Evolutionary conservation across 2,329 filamentous ascomycete species (phyloP).

Genomic region (Fusarium metavorans): DNA sequence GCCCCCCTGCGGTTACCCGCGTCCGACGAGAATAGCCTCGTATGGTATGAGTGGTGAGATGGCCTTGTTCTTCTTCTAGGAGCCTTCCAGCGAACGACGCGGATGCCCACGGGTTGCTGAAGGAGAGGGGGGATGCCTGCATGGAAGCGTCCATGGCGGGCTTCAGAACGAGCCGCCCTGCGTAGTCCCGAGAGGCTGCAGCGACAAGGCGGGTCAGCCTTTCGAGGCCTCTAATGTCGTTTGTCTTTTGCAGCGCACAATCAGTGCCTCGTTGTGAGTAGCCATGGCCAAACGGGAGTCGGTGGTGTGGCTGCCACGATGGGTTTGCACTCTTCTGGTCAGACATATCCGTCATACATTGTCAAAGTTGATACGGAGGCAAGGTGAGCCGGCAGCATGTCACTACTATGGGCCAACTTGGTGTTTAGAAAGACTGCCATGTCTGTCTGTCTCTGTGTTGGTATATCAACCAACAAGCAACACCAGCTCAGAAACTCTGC

Average conservation of each 20-base stretch:
- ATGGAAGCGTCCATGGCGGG: constrained; percentile 4
- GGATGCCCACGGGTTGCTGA: not conserved
- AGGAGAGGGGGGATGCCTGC: constrained; percentile 7
- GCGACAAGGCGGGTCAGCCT: not conserved
- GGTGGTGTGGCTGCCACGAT: constrained; percentile 22
- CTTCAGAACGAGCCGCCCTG: not conserved
- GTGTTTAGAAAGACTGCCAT: not conserved
- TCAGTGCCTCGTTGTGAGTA: constrained; percentile 7
- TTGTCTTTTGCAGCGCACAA: constrained; percentile 1
- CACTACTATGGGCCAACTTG: not conserved
- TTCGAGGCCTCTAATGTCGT: not conserved
- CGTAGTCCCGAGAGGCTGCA: constrained; percentile 9
- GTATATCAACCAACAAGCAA: constrained; percentile 13
- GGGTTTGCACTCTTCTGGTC: not conserved
- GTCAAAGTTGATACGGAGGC: not conserved
- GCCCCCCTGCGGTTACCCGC: constrained; percentile 47
- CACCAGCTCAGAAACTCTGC: not conserved
- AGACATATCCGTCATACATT: constrained; percentile 10
- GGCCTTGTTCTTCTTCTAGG: constrained; percentile 1
- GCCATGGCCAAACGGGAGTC: not conserved
- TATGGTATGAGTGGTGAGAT: constrained; percentile 39
- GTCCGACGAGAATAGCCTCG: constrained; percentile 53
- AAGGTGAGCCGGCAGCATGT: constrained; percentile 14
- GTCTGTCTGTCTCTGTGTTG: not conserved
- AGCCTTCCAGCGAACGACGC: constrained; percentile 3